phyloP scores from a whole-genome alignment of 148 eudicot genomes.

The Spergularia bocconei region DNA sequence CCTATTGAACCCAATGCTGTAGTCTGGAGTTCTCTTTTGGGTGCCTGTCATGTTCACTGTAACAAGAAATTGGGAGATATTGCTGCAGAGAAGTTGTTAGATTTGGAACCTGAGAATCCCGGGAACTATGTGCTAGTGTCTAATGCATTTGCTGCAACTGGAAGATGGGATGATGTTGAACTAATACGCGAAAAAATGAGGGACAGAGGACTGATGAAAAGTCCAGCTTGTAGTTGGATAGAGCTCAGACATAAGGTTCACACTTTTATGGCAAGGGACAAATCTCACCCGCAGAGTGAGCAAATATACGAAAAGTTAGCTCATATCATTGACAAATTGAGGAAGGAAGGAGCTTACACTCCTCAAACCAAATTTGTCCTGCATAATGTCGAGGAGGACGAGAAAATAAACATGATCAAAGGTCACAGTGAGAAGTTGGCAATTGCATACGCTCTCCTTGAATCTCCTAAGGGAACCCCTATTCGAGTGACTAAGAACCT shows the following conservation, averaged over 20 bases:
- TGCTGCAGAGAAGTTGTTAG: constrained; percentile 64
- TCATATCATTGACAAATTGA: constrained; percentile 43
- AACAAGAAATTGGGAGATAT: constrained; percentile 54
- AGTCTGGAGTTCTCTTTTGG: constrained; percentile 77
- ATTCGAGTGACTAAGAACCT: constrained; percentile 78
- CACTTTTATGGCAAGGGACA: constrained; percentile 68
- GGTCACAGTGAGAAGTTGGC: constrained; percentile 93
- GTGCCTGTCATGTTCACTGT: constrained; percentile 67
- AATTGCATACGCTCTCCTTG: constrained; percentile 68
- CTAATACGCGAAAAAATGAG: constrained; percentile 64
- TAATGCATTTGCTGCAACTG: constrained; percentile 60
- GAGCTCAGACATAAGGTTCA: constrained; percentile 66
- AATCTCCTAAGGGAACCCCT: constrained; percentile 43
- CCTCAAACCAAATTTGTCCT: constrained; percentile 61
- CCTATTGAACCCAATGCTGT: constrained; percentile 52
- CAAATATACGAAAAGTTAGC: constrained; percentile 52
- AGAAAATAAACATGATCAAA: constrained; percentile 57
- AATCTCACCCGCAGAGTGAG: constrained; percentile 54
- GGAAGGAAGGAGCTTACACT: constrained; percentile 59
- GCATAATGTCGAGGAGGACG: constrained; percentile 72
- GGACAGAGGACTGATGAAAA: constrained; percentile 65
- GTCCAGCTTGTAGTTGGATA: constrained; percentile 95
- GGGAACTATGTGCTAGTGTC: constrained; percentile 75
- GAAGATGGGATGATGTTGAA: constrained; percentile 71
- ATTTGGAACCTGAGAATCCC: constrained; percentile 61